A percentile compares a stretch with the other conserved stretches of the same genome.
Evolutionary conservation across 176 grass and related monocot genomes (phyloP).

Genomic region (Zoysia japonica): DNA sequence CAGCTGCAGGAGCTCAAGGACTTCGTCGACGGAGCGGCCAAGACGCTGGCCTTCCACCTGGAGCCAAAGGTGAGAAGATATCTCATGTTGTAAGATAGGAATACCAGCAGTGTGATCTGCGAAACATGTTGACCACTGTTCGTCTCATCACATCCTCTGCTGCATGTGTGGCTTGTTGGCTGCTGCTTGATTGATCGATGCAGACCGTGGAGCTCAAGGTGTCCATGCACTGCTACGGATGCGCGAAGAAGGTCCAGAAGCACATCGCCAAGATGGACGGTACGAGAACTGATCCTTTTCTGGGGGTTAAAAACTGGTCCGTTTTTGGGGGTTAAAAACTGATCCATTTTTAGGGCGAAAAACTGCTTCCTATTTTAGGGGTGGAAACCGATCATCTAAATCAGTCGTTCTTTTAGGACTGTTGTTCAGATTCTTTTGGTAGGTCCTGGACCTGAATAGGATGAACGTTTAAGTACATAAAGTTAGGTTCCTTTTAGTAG

Average conservation of each 20-base stretch:
- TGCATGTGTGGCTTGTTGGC: too few relatives aligned
- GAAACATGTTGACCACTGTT: constrained; percentile 13
- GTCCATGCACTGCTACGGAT: constrained; percentile 96
- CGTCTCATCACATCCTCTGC: neutral
- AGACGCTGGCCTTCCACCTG: constrained; percentile 88
- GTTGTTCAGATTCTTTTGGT: constrained; percentile 2
- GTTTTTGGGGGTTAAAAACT: too few relatives aligned
- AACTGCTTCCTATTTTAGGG: too few relatives aligned
- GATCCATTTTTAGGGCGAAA: too few relatives aligned
- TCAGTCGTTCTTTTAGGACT: neutral
- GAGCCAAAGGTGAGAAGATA: constrained; percentile 68
- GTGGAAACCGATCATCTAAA: too few relatives aligned
- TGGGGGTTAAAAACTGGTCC: too few relatives aligned
- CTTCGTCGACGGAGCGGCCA: constrained; percentile 50
- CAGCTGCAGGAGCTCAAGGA: constrained; percentile 82
- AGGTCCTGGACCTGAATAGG: neutral
- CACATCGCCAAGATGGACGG: constrained; percentile 99
- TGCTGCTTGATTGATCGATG: constrained; percentile 1
- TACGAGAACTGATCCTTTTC: constrained; percentile 29
- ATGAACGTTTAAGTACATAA: neutral
- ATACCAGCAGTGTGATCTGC: neutral
- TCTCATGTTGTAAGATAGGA: too few relatives aligned
- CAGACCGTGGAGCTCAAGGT: constrained; percentile 94
- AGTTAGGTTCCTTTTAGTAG: neutral
- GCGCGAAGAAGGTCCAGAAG: constrained; percentile 90